Conservation (phyloP, 352 stramenopile species). For the Phytophthora macrochlamydospora region DNA sequence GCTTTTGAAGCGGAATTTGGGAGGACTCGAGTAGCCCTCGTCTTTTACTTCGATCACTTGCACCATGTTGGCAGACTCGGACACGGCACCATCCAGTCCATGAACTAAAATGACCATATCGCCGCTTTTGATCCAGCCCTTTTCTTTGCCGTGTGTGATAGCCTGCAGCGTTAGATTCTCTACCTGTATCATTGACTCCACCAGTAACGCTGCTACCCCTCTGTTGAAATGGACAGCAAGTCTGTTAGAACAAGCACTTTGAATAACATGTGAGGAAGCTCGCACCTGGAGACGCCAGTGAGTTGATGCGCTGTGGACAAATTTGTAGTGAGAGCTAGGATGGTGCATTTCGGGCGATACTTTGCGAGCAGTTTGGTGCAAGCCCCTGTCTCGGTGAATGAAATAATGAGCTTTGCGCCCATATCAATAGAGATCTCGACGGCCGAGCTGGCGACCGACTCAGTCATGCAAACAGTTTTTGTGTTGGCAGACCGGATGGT, state of each 20-base stretch:
- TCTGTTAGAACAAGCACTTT: neutral
- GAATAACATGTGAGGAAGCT: neutral
- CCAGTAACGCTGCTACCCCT: slow-evolving; percentile 61
- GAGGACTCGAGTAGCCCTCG: slow-evolving; percentile 66
- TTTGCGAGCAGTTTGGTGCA: slow-evolving; percentile 97
- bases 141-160: slow-evolving; percentile 82
- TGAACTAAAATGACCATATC: slow-evolving; percentile 93
- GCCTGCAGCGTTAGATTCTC: slow-evolving; percentile 88
- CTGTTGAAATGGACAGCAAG: slow-evolving; percentile 2
- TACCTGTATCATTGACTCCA: slow-evolving; percentile 81
- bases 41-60: slow-evolving; percentile 87
- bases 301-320: slow-evolving; percentile 71
- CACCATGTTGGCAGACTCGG: slow-evolving; percentile 88
- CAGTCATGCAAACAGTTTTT: slow-evolving; percentile 72
- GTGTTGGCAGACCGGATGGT: slow-evolving; percentile 48
- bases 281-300: slow-evolving; percentile 77
- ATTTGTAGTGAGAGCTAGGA: slow-evolving; percentile 91
- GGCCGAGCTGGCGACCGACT: slow-evolving; percentile 96
- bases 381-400: slow-evolving; percentile 95
- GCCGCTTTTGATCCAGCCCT: slow-evolving; percentile 79
- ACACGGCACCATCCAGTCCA: slow-evolving; percentile 82
- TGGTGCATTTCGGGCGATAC: slow-evolving; percentile 90
- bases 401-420: slow-evolving; percentile 96
- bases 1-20: slow-evolving; percentile 71
- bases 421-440: slow-evolving; percentile 98